Percentiles rank a stretch among this genome's conserved stretches.
Conservation (phyloP, 192 early-diverging fungal genomes). For the Pilobolus umbonatus region DNA sequence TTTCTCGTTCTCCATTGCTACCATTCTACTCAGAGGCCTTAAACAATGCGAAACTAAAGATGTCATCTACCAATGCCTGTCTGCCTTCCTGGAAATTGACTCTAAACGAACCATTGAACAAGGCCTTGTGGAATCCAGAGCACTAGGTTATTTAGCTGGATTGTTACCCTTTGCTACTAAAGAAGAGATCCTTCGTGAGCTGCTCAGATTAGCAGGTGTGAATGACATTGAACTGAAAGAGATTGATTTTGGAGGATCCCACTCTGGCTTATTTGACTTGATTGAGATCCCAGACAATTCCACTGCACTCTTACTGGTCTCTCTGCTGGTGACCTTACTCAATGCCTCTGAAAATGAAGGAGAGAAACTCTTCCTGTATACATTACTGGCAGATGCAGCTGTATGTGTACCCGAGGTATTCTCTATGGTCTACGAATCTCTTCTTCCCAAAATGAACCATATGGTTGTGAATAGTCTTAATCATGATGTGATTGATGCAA, state of each 20-base stretch:
- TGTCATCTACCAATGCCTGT: conserved; percentile 60
- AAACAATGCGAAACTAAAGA: conserved; percentile 68
- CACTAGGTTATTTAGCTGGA: conserved; percentile 73
- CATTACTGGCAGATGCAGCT: conserved; percentile 69
- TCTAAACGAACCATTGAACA: conserved; percentile 42
- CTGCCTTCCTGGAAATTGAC: conserved; percentile 66
- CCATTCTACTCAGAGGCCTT: conserved; percentile 75
- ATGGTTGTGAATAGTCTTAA: conserved; percentile 57
- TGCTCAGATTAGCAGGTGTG: conserved; percentile 48
- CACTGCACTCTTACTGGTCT: conserved; percentile 51
- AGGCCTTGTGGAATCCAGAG: conserved; percentile 36
- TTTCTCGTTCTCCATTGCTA: conserved; percentile 78
- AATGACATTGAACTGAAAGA: conserved; percentile 40
- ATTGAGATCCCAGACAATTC: conserved; percentile 56
- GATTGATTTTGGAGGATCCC: conserved; percentile 35
- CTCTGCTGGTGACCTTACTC: conserved; percentile 62
- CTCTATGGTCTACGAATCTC: conserved; percentile 61
- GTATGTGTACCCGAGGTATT: conserved; percentile 60
- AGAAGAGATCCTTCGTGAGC: conserved; percentile 58
- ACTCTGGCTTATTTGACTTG: conserved; percentile 54
- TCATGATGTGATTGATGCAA: conserved; percentile 19
- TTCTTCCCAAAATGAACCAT: conserved; percentile 64
- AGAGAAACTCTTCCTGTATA: conserved; percentile 66
- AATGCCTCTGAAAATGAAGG: conserved; percentile 63
- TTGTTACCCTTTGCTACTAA: conserved; percentile 70